Percentiles rank a stretch among this genome's conserved stretches.
phyloP scores from a whole-genome alignment of 495 filamentous ascomycete species.

The Neurospora sp. region DNA sequence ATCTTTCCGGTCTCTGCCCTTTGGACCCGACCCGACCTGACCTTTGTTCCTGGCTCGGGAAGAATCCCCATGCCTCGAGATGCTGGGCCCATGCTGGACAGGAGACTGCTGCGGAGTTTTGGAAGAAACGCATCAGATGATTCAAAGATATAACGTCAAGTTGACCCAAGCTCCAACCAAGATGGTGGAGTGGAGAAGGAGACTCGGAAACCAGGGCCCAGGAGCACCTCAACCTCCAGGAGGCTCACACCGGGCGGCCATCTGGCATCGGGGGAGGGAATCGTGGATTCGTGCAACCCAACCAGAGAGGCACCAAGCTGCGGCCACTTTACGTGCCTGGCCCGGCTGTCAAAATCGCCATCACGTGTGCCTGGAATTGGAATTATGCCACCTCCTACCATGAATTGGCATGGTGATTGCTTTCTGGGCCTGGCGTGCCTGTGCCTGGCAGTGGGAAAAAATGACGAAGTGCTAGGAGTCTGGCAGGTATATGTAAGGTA shows the following conservation, averaged over 20 bases:
- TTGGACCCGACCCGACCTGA: background rate
- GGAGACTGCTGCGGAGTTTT: no score
- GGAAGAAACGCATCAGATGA: no score
- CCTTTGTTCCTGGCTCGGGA: background rate
- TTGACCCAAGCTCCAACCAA: background rate
- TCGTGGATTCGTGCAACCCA: no score
- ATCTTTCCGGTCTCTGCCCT: background rate
- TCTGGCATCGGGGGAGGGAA: no score
- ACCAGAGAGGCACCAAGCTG: no score
- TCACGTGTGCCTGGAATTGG: background rate
- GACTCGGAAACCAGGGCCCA: background rate
- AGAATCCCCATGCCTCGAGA: background rate
- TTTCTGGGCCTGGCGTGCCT: background rate
- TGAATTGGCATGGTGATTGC: background rate
- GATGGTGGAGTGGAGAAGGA: background rate
- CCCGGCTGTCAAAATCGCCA: background rate
- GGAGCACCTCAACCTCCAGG: background rate
- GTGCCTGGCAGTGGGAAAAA: background rate
- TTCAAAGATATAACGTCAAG: background rate
- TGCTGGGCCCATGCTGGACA: background rate
- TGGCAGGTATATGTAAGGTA: background rate
- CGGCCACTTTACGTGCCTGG: no score
- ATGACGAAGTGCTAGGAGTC: background rate
- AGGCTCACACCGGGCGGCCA: background rate
- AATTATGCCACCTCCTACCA: background rate